A percentile compares a stretch with the other conserved stretches of the same genome.
Conservation (phyloP, 352 stramenopile species). For the Salisapilia sapeloensis region DNA sequence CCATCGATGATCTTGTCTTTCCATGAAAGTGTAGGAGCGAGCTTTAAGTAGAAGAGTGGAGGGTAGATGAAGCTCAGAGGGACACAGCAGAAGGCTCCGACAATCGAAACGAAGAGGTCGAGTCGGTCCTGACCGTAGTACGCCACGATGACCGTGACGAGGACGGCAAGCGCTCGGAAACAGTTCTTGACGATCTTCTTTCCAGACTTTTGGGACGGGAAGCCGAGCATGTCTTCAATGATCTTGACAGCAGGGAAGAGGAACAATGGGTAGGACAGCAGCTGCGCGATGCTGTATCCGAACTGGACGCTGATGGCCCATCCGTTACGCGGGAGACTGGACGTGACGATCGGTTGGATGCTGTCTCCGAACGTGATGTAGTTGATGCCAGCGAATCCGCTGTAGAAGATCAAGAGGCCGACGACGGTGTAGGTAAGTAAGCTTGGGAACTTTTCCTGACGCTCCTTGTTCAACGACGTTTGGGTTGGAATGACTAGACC, state of each 20-base stretch:
- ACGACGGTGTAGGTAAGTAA: constrained; percentile 45
- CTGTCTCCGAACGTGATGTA: constrained; percentile 55
- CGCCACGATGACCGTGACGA: constrained; percentile 41
- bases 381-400: constrained; percentile 60
- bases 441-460: constrained; percentile 41
- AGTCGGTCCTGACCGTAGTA: constrained; percentile 60
- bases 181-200: constrained; percentile 61
- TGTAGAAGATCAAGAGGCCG: constrained; percentile 66
- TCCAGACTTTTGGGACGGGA: constrained; percentile 37
- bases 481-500: constrained; percentile 64
- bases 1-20: constrained; percentile 39
- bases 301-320: constrained; percentile 68
- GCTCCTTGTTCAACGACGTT: constrained; percentile 33
- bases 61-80: constrained; percentile 70
- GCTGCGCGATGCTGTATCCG: constrained; percentile 52
- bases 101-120: constrained; percentile 72
- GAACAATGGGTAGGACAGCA: constrained; percentile 68
- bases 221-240: constrained; percentile 69
- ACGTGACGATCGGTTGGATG: constrained; percentile 55
- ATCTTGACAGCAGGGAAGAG: constrained; percentile 71
- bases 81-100: constrained; percentile 68
- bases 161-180: constrained; percentile 43
- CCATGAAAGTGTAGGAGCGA: constrained; percentile 21
- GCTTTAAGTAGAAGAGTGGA: constrained; percentile 62
- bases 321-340: constrained; percentile 45